Evolutionary conservation across 2,329 filamentous ascomycete genomes (phyloP).

Genomic region (Phyllosticta citribraziliensis): DNA sequence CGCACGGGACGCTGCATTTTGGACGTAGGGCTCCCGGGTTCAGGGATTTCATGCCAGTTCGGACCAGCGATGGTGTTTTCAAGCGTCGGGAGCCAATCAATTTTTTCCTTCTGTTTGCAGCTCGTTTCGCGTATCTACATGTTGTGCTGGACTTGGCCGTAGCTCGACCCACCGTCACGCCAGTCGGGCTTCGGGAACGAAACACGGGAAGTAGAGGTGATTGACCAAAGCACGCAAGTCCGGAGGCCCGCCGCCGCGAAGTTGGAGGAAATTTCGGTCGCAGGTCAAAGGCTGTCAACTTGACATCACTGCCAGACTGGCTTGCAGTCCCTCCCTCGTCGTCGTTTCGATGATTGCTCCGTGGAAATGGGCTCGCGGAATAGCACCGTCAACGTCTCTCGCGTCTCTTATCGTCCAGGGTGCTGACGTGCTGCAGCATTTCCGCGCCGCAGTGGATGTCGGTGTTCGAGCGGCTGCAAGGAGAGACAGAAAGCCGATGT

Average conservation of each 20-base stretch:
- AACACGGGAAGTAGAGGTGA: constrained; percentile 4
- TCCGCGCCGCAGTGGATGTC: not conserved
- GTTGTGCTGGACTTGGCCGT: not conserved
- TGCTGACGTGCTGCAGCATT: not conserved
- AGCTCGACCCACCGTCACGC: constrained; percentile 10
- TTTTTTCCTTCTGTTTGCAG: not conserved
- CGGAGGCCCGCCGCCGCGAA: not conserved
- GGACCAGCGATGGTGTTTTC: not conserved
- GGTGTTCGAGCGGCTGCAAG: not conserved
- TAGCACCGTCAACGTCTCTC: not conserved
- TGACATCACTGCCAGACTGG: not conserved
- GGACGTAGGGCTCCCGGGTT: not conserved
- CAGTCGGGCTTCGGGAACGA: constrained; percentile 5
- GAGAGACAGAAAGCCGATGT: not conserved
- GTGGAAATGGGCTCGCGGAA: not conserved
- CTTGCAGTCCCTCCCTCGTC: not conserved
- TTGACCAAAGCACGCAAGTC: not conserved
- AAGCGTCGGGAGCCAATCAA: not conserved
- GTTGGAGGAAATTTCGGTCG: not conserved
- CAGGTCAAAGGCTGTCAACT: not conserved
- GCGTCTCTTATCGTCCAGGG: not conserved
- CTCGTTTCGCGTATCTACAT: constrained; percentile 1
- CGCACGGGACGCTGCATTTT: not conserved
- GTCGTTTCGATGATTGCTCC: not conserved
- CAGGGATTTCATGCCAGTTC: not conserved